phyloP scores from a whole-genome alignment of 345 rosid species.

The Laguncularia racemosa region DNA sequence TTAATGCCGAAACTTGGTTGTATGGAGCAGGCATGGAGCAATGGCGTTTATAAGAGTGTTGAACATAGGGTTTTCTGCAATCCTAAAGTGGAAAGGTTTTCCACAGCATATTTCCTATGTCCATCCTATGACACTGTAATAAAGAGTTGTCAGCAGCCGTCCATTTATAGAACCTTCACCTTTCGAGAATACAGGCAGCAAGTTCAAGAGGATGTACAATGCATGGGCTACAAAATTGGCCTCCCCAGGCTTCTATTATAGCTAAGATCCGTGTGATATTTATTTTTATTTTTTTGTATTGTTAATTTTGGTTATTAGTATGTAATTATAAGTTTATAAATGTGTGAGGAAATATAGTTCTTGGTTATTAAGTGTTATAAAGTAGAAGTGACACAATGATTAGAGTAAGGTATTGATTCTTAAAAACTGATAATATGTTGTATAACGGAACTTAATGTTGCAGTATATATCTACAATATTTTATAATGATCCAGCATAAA shows the following conservation, averaged over 20 bases:
- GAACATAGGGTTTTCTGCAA: slow-evolving; percentile 72
- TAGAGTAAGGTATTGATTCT: too few species aligned
- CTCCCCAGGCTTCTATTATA: slow-evolving; percentile 62
- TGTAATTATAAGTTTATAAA: too few species aligned
- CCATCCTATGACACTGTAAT: slow-evolving; percentile 70
- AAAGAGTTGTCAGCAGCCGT: slow-evolving; percentile 34
- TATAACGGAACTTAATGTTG: too few species aligned
- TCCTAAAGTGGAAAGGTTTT: slow-evolving; percentile 63
- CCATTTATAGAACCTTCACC: slow-evolving; percentile 57
- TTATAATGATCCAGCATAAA: too few species aligned
- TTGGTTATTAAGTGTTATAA: too few species aligned
- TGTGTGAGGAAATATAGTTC: too few species aligned
- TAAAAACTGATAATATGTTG: too few species aligned
- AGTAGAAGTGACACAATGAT: too few species aligned
- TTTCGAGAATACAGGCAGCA: slow-evolving; percentile 65
- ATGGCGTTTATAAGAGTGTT: slow-evolving; percentile 76
- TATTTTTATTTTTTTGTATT: too few species aligned
- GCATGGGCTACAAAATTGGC: slow-evolving; percentile 75
- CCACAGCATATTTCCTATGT: slow-evolving; percentile 88
- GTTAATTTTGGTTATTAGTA: too few species aligned
- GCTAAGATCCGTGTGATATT: too few species aligned
- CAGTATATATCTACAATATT: too few species aligned
- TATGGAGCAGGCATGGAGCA: slow-evolving; percentile 80
- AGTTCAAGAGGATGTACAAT: slow-evolving; percentile 74
- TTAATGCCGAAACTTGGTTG: not conserved